These are phyloP conservation scores for Candida frijolesensis DNA, from an alignment of 1,139 yeast genomes.

Conservation along the genomic window DNA sequence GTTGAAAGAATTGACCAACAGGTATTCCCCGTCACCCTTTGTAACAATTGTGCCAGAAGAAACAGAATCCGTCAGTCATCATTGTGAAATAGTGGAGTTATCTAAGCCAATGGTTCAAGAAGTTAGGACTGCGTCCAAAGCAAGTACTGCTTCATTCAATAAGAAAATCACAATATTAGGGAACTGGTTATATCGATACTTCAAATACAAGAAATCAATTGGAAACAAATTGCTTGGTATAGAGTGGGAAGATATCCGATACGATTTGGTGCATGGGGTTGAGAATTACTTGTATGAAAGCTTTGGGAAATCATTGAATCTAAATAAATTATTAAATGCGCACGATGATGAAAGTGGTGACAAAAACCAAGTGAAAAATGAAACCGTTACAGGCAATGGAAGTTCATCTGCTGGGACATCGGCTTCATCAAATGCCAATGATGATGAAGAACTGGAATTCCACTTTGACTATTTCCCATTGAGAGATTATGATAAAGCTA, in stretches of 20 bases:
- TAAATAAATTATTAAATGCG: not conserved
- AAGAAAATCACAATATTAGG: constrained; percentile 30
- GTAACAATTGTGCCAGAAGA: constrained; percentile 14
- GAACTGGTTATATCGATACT: constrained; percentile 39
- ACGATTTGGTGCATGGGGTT: constrained; percentile 41
- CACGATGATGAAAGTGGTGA: not conserved
- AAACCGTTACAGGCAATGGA: not conserved
- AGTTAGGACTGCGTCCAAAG: constrained; percentile 32
- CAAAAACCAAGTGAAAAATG: not conserved
- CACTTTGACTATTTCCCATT: constrained; percentile 28
- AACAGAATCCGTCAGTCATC: constrained; percentile 23
- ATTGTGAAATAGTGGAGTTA: constrained; percentile 24
- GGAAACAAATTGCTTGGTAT: constrained; percentile 43
- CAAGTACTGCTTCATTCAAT: constrained; percentile 33
- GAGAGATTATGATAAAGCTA: constrained; percentile 38
- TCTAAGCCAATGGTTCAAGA: constrained; percentile 34
- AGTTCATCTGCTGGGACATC: not conserved
- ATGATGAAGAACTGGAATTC: constrained; percentile 11
- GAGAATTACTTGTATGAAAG: constrained; percentile 38
- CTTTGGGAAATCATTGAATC: constrained; percentile 29
- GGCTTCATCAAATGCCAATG: not conserved
- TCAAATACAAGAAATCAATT: constrained; percentile 42
- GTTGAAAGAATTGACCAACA: constrained; percentile 17
- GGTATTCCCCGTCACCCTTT: constrained; percentile 11
- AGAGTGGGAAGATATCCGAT: constrained; percentile 50